A percentile compares a stretch with the other conserved stretches of the same genome.
phyloP scores from a whole-genome alignment of 2,329 filamentous ascomycete species.

The Helotiales sp. region DNA sequence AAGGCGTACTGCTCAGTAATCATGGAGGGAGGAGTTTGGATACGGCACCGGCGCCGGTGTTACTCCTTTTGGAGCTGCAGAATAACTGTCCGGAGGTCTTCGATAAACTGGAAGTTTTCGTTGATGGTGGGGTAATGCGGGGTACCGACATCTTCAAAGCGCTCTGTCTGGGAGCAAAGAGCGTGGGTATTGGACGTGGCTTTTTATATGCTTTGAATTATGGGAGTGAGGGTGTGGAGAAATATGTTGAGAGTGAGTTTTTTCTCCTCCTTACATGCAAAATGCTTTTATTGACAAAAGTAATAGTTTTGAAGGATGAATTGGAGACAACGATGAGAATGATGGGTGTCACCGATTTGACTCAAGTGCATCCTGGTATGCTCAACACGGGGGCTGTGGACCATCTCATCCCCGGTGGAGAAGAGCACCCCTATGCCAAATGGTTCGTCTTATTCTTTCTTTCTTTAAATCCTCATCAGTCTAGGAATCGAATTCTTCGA shows the following conservation, averaged over 20 bases:
- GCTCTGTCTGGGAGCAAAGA: conserved; percentile 66
- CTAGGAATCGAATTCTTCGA: too few relatives aligned
- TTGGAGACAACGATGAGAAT: conserved; percentile 69
- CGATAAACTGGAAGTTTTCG: conserved; percentile 61
- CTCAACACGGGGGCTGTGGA: conserved; percentile 60
- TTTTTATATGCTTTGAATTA: conserved; percentile 66
- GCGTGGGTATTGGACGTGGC: conserved; percentile 66
- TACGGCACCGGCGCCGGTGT: conserved; percentile 57
- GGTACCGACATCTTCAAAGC: conserved; percentile 73
- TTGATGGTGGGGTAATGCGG: conserved; percentile 69
- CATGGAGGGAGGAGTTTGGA: conserved; percentile 67
- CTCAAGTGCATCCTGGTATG: conserved; percentile 64
- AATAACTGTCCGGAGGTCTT: conserved; percentile 65
- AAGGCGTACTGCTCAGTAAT: conserved; percentile 73
- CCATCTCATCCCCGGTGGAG: conserved; percentile 50
- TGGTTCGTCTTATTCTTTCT: too few relatives aligned
- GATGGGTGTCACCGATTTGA: conserved; percentile 65
- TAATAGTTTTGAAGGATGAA: conserved; percentile 60
- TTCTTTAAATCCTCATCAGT: too few relatives aligned
- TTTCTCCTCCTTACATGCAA: not conserved
- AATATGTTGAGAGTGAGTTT: conserved; percentile 56
- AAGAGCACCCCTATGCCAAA: conserved; percentile 53
- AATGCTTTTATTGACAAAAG: conserved; percentile 14
- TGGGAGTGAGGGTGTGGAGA: conserved; percentile 61
- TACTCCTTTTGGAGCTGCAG: conserved; percentile 67